Evolutionary conservation across 1,139 yeast genomes (phyloP), one percentile per base, ranked within the genome.

Genomic region (Wickerhamomyces sp.): DNA sequence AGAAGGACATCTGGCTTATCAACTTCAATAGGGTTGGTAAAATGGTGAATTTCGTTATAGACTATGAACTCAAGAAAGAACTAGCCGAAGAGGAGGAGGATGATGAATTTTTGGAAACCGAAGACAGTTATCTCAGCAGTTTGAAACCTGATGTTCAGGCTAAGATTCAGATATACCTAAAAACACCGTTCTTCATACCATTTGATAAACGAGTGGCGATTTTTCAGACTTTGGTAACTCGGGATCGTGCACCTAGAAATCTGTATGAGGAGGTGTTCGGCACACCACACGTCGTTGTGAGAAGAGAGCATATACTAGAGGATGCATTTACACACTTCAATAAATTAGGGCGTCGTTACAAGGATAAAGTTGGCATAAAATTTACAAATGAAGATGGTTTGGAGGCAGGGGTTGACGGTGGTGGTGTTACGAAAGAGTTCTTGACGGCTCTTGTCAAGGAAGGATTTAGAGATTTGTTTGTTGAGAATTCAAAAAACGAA

Each of bases 361-460:
- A 85, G 57, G 62, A 75, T 27, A 73, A 71, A 34, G 65, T 91
- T 14, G 70, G 77, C 2, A 90, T 93, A 4, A 73, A 76, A 7
- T 90, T 93, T 58, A 70, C 69, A 42, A 86, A 87, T 58, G 78
- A 83, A 48, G 78, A 83, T 63, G 96, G 95, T 1, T 79, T 76
- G 29, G 76, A 71, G 38, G 75, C 70, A 1, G 99, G 99, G 1
- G 84, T 93, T 45, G 99, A 93, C 64, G 99, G 99, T 6, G 99
- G 99, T 10, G 99, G 99, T 2, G 71, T 93, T 26, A 91, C 98
- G 0, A 91, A 93, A 62, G 99, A 93, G 58, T 83, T 93, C 54
- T 67, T 93, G 45, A 89, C 93, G 2, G 72, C 84, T 42, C 82
- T 89, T 0, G 79, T 84, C 2, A 69, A 69, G 10, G 89, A 85